Evolutionary conservation across 2,329 filamentous ascomycete species (phyloP), one percentile per base, ranked within the genome.

Genomic region (Exophiala viscosa): DNA sequence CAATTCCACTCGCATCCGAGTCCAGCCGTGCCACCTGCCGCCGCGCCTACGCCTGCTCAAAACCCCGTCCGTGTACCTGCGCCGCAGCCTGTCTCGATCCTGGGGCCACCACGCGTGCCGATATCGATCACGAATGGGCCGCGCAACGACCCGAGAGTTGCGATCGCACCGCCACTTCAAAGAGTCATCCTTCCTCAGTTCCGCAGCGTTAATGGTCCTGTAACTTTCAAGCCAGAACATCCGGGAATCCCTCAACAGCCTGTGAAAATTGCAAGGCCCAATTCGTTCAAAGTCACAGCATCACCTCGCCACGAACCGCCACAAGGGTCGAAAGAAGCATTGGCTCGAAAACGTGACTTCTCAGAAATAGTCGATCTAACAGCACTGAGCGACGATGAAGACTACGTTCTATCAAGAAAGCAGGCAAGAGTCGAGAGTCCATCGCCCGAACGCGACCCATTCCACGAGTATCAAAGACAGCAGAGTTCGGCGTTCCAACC

Each of bases 281-380:
- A 31, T 11, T 31, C 40, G 14, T 20, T 34, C 39, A 17, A 42
- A 33, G 11, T 15, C 5, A 43, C 23, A n/a, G 18, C 20, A 3
- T 11, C 38, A 9, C 10, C 45, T 15, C 54, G 49, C 8, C 50
- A 52, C n/a, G 56, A 60, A 35, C 62, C 63, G 6, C 47, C 55
- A 2, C 60, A 64, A n/a, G 65, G 64, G 7, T 64, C 77, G 56
- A 82, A 82, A 59, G 77, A 76, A 62, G 76, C 79, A 60, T 73
- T 73, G 48, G 78, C 80, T n/a, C 69, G 76, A 20, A 83, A 82
- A 62, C 72, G 78, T 17, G 75, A 70, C 6, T 76, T 82, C 56
- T 73, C 68, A 20, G 79, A 82, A 23, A 66, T 83, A 38, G 70
- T 82, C 5, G 79, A 82, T 61, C 63, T 82, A 47, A 76, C 77